phyloP scores from a whole-genome alignment of 1,284 basidiomycete genomes.

The Schizophyllum commune region DNA sequence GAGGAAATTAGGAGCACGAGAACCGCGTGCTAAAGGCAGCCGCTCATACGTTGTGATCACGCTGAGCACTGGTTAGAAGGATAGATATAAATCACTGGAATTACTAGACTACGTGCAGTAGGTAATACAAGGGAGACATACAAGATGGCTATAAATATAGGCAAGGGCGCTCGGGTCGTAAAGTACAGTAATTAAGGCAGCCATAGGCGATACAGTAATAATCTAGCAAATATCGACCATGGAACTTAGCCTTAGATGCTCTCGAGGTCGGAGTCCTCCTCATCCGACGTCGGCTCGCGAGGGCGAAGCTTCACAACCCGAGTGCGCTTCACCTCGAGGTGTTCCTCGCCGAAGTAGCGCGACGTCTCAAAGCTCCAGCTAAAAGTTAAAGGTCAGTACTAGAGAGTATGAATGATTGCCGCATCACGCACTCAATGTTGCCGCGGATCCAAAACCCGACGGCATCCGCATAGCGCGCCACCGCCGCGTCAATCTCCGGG shows the following conservation, averaged over 20 bases:
- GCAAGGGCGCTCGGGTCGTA: too few relatives aligned
- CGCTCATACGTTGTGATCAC: too few relatives aligned
- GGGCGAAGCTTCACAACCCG: conserved; percentile 7
- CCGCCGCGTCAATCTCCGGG: conserved; percentile 32
- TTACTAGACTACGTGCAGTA: too few relatives aligned
- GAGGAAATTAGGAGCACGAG: not conserved
- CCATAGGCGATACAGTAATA: too few relatives aligned
- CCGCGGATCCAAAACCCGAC: conserved; percentile 8
- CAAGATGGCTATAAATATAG: too few relatives aligned
- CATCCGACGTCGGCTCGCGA: not conserved
- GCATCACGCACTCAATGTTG: conserved; percentile 4
- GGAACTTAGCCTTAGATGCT: not conserved
- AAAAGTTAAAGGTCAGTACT: not conserved
- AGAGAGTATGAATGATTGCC: not conserved
- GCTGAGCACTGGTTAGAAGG: too few relatives aligned
- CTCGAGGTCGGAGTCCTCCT: not conserved
- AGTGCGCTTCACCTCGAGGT: conserved; percentile 2
- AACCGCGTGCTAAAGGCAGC: not conserved
- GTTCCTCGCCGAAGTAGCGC: conserved; percentile 6
- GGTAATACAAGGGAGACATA: too few relatives aligned
- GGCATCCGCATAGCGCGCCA: conserved; percentile 4
- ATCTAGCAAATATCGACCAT: too few relatives aligned
- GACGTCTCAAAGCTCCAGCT: conserved; percentile 8
- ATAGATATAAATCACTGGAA: too few relatives aligned
- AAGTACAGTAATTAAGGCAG: too few relatives aligned